Percentiles rank a stretch among this genome's conserved stretches.
Evolutionary conservation across 2,329 filamentous ascomycete genomes (phyloP).

Genomic region (Hypocrella siamensis): DNA sequence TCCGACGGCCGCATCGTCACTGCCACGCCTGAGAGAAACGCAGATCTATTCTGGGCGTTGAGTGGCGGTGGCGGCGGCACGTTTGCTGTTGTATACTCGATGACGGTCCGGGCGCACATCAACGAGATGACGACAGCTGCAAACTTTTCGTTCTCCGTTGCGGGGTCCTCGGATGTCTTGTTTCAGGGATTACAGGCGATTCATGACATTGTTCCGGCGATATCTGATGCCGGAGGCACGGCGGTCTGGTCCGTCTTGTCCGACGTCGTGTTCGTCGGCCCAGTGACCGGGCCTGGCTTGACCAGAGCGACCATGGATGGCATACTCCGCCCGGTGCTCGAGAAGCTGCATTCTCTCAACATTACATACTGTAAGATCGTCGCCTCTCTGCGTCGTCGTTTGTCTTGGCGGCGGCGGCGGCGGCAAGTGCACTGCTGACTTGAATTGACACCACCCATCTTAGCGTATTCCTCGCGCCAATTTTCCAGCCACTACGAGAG

Average conservation of each 20-base stretch:
- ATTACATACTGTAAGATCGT: neutral
- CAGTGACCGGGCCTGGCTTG: neutral
- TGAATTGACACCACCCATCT: too few species aligned
- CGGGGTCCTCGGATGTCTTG: too few species aligned
- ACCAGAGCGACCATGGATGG: neutral
- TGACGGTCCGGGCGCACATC: too few species aligned
- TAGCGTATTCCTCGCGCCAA: neutral
- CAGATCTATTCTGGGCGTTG: slow-evolving; percentile 48
- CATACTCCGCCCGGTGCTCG: neutral
- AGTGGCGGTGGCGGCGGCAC: slow-evolving; percentile 36
- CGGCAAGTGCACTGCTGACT: too few species aligned
- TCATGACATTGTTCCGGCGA: too few species aligned
- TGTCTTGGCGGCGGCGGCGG: too few species aligned
- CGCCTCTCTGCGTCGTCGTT: neutral
- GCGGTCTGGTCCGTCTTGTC: too few species aligned
- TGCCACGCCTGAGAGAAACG: slow-evolving; percentile 19
- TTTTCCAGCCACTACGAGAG: neutral
- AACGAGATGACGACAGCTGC: too few species aligned
- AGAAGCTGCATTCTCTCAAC: neutral
- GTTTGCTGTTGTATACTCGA: slow-evolving; percentile 30
- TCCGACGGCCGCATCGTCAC: slow-evolving; percentile 28
- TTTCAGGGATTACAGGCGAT: too few species aligned
- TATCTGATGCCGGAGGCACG: too few species aligned
- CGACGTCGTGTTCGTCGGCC: too few species aligned
- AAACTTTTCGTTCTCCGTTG: too few species aligned